Evolutionary conservation across 139 green algal genomes (phyloP), one percentile per base, ranked within the genome.

Genomic region (Chlamydomonas sphaeroides): DNA sequence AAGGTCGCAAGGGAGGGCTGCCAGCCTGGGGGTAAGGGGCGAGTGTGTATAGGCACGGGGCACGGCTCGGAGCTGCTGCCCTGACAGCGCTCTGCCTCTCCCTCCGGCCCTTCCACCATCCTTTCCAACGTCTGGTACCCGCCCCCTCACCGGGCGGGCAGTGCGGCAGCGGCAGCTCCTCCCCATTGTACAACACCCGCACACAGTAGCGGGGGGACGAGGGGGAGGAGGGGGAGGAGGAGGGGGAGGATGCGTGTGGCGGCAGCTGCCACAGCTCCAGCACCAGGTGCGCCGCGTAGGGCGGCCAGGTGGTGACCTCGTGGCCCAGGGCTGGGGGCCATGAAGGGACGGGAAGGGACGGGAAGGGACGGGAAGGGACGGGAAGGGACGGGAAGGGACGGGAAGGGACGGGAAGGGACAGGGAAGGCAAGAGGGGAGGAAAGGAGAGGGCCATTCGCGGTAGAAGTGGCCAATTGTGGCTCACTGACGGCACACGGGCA

Each of bases 261-360:
- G 81, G 76, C 48, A 91, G 66, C 84, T 93, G 74, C 92, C 92
- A 96, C 41, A 96, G 88, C 89, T 96, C 93, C 68, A 96, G 89
- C 0, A 90, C 78, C 48, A 95, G 61, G 84, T 92, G 90, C 66
- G 78, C 88, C 30, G 93, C 36, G 83, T 95, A 96, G 25, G 87
- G 86, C 2, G 93, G 93, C 93, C 93, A 96, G 26, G 80, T 26
- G 1, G 68, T 48, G 11, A 95, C 48, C 0, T 92, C 84, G 49
- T 88, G 33, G 15, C 92, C 92, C 30, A 96, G 76, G 0, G 93
- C 88, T 88, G 88, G n/a, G 25, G 57, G n/a, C n/a, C n/a, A n/a
- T n/a, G n/a, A n/a, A n/a, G n/a, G n/a, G n/a, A n/a, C n/a, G n/a
- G n/a, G n/a, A n/a, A n/a, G n/a, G n/a, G n/a, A n/a, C n/a, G n/a